phyloP scores from a whole-genome alignment of 495 filamentous ascomycete genomes.

The Lentithecium fluviatile region DNA sequence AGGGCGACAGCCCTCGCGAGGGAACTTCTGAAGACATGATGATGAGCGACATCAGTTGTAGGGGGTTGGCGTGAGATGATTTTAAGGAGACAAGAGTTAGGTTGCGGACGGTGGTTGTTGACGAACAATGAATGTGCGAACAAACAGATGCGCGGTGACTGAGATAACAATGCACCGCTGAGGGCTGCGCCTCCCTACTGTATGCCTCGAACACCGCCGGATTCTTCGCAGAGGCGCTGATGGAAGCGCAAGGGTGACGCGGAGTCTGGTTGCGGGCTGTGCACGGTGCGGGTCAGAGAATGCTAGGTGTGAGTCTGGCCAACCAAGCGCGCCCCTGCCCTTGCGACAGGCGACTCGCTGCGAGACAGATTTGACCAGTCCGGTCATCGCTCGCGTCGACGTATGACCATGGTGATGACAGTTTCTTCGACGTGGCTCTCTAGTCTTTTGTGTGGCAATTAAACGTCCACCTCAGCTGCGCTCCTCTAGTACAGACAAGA shows the following conservation, averaged over 20 bases:
- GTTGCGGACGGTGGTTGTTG: not conserved
- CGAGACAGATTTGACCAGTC: not conserved
- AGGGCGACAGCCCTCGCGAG: not conserved
- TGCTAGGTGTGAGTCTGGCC: not conserved
- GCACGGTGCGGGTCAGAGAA: constrained; percentile 2
- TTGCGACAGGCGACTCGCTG: not conserved
- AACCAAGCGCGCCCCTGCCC: not conserved
- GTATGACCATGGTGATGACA: no score
- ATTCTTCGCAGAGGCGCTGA: not conserved
- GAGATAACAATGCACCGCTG: constrained; percentile 5
- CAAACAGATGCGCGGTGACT: no score
- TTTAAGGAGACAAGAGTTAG: not conserved
- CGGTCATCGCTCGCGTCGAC: not conserved
- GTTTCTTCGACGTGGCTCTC: no score
- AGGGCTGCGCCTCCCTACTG: constrained; percentile 16
- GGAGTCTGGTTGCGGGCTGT: constrained; percentile 5
- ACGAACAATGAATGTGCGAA: not conserved
- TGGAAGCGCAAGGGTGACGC: not conserved
- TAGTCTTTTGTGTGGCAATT: no score
- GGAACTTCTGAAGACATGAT: constrained; percentile 22
- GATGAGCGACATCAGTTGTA: constrained; percentile 17
- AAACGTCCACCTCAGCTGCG: no score
- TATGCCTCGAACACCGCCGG: constrained; percentile 17
- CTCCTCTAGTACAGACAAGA: no score
- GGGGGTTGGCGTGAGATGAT: not conserved